Evolutionary conservation across 257 asterid genomes (phyloP), one percentile per base, ranked within the genome.

Genomic region (Ocimum tenuiflorum): DNA sequence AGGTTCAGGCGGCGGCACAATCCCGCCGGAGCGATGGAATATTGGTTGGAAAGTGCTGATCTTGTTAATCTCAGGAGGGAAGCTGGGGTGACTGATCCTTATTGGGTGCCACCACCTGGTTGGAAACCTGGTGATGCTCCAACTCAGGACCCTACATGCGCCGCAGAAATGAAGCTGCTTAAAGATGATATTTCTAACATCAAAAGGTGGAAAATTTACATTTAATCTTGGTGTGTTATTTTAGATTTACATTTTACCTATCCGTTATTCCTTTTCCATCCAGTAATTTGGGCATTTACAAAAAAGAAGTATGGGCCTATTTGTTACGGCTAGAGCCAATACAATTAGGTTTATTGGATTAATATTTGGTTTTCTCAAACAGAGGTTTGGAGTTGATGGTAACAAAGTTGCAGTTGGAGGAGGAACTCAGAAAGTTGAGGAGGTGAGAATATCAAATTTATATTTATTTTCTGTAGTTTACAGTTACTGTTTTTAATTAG

Each of bases 21-120:
- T 74, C 90, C 96, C 3, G 97, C 87, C 15, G 99, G 99, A 24
- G 95, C 96, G 36, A 92, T 92, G 97, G 95, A 92, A 82, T 92
- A 92, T 74, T 92, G 99, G 99, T 62, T 92, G 79, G 99, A 92
- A 76, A 78, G 77, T 82, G 94, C 99, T 73, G 85, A 86, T 62
- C 88, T 92, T 54, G 88, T 86, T 27, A 71, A 78, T 63, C 68
- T 88, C 27, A 82, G 99, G 68, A 87, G 54, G 65, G 83, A 83
- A 23, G 99, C 99, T 55, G 99, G 95, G 50, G 91, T 90, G 0
- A 51, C 69, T 59, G 96, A 94, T 67, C 96, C 99, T 63, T 94
- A 73, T 65, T 94, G 99, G 99, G 77, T 85, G 50, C 99, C 99
- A 49, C 99, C 99, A 7, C 91, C 85, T 68, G 99, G 99, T 56